Conservation (phyloP, 345 rosid genomes). For the Boechera retrofracta region DNA sequence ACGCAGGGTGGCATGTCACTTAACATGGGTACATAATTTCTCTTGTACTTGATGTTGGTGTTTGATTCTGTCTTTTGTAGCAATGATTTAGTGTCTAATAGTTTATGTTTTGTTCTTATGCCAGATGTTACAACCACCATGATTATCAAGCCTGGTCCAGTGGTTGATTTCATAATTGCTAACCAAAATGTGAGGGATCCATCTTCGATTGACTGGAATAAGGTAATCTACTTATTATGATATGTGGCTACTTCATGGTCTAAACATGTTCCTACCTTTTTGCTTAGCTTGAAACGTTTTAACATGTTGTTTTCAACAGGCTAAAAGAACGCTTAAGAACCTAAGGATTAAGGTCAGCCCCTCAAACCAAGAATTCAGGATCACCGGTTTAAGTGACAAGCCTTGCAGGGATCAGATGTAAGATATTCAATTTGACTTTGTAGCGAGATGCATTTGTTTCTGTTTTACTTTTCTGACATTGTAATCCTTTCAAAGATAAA, state of each 20-base stretch:
- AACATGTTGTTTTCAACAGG: conserved; percentile 51
- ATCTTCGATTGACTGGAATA: conserved; percentile 66
- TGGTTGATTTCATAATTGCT: conserved; percentile 68
- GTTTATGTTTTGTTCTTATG: conserved; percentile 15
- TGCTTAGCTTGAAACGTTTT: not conserved
- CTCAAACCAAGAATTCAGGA: conserved; percentile 78
- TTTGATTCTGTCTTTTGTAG: not conserved
- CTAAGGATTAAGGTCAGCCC: conserved; percentile 74
- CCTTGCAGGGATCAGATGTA: conserved; percentile 64
- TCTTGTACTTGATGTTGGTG: conserved; percentile 4
- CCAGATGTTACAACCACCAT: conserved; percentile 91
- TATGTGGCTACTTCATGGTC: not conserved
- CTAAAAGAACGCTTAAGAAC: conserved; percentile 70
- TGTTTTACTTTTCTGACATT: conserved; percentile 6
- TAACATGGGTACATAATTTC: conserved; percentile 63
- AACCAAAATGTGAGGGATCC: conserved; percentile 80
- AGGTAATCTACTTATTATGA: conserved; percentile 50
- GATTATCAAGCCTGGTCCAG: conserved; percentile 85
- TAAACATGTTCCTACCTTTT: not conserved
- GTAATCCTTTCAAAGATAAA: conserved; percentile 4
- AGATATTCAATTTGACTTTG: conserved; percentile 21
- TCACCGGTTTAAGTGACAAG: conserved; percentile 81
- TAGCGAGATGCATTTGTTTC: conserved; percentile 2
- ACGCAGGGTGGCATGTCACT: conserved; percentile 89
- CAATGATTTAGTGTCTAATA: conserved; percentile 5